Evolutionary conservation across 2,329 filamentous ascomycete species (phyloP), one percentile per base, ranked within the genome.

Genomic region (Pseudogymnoascus sp.): DNA sequence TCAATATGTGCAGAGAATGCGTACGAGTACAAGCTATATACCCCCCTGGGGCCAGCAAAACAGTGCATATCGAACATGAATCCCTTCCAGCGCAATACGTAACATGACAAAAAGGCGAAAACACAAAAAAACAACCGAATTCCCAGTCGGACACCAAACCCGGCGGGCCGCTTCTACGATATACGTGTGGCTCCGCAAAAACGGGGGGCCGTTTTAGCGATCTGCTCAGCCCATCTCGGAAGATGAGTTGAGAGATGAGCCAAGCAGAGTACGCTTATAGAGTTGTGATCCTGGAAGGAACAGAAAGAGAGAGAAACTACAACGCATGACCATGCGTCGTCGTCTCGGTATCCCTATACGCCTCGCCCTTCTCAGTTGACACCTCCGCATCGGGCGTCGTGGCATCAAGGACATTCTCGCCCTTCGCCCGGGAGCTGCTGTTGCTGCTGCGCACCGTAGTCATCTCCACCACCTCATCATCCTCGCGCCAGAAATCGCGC

Each of bases 401-500:
- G 15, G 47, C 50, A 33, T 57, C 50, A 15, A 57, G 50, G 50
- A 8, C n/a, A 13, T 7, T 13, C n/a, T 57, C 50, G 28, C 15
- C 26, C n/a, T 57, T 57, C n/a, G n/a, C 15, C n/a, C 10, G n/a
- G n/a, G 50, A 57, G 50, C 50, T 21, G 23, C 11, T n/a, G 50
- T 15, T 28, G 26, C 50, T 57, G 26, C 50, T 57, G 9, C 50
- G 26, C 26, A 57, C 50, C 33, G n/a, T 8, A 57, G 50, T 33
- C 50, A 57, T 57, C 28, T 57, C 50, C 10, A 57, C 50, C n/a
- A 57, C 50, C 28, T 33, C 50, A 35, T 74, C 69, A 23, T 78
- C 74, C 7, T 76, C 73, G 38, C 79, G 79, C 89, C 89, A 92
- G 73, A 93, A 93, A 69, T 88, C 83, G 76, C 82, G 88, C 79